Base-by-base conservation (phyloP, 495 filamentous ascomycete species). In the Neurospora sp. region DNA sequence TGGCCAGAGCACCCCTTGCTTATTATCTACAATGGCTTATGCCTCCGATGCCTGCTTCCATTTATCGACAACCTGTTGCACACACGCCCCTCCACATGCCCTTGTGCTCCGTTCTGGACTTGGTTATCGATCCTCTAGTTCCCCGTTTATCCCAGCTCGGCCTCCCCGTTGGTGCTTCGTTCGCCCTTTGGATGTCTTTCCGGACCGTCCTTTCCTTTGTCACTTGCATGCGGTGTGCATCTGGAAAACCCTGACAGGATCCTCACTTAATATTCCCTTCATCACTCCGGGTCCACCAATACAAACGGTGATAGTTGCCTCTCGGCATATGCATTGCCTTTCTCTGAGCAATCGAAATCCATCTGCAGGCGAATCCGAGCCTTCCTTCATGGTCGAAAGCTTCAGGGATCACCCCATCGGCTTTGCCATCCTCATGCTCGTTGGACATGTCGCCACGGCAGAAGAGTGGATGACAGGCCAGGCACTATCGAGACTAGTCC, bases 401-500 rank as follows among this genome's bases (percentile, higher is more conserved):
- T 78, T 77, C 81, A 78, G 75, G 77, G 80, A 83, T 83, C 78
- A 79, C 74, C 79, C 77, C 79, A 79, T 82, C 76, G 75, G 46
- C 78, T 74, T 72, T 73, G 73, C 76, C 79, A 78, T 73, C 66
- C 72, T 66, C 72, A 75, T 77, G 77, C 74, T 76, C 76, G 80
- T 82, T 83, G 79, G 84, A 83, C 71, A 79, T 83, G 81, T 83
- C 80, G 79, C 82, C 87, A 84, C 85, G 86, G 86, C 84, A 84
- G 86, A 80, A 74, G 79, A 80, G 74, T 75, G 82, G 79, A 80
- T 78, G 79, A 79, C 72, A 79, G 80, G 82, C 79, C 78, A 80
- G 81, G 76, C 75, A 77, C 73, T 74, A 70, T 79, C 74, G 73
- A 70, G 72, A 69, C 73, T 73, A 74, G 73, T 59, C 74, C 73